Base-by-base conservation (phyloP, 208 protist species). In the Acanthamoeba sp. region DNA sequence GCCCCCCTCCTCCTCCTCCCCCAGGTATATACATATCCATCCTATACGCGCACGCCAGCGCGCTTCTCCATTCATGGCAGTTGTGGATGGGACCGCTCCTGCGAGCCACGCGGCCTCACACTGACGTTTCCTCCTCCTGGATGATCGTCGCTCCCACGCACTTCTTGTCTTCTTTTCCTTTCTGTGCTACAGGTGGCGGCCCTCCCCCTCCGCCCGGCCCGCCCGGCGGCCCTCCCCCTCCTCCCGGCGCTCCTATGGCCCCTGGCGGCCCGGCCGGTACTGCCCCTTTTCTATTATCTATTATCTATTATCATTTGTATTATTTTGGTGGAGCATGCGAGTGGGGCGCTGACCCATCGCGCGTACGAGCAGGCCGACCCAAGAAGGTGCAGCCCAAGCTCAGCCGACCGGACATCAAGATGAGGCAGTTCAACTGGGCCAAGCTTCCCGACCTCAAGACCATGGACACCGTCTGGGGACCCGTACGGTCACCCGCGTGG, bases 401-500 rank as follows among this genome's bases (percentile, higher is more conserved):
- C 22, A 45, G 38, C 69, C 55, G 55, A 22, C 69, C 69, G 38
- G 38, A 78, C 5, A 34, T 48, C 36, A 78, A 78, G 38, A 48
- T 78, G 69, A 78, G 38, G 69, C 78, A 87, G 42, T 87, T 87
- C 78, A 87, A 87, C 78, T 87, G 78, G 78, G 78, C 48, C 78
- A 87, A 87, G 78, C 48, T 87, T 22, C 78, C 78, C 22, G 78
- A 87, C 32, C 38, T 36, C 32, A 87, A 87, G 42, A 87, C 78
- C 22, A 48, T 87, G 40, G 78, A 87, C 24, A 87, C 78, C 34
- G 48, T 87, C 16, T 87, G 78, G 78, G 78, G 78, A 40, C 66
- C 66, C 29, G 62, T 69, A 69, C 62, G 62, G 12, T 12, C 12
- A 27, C 16, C 55, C 22, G n/a, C n/a, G n/a, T n/a, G n/a, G n/a